Evolutionary conservation across 2,329 filamentous ascomycete genomes (phyloP), one percentile per base, ranked within the genome.

Genomic region (Blastomyces emzantsi): DNA sequence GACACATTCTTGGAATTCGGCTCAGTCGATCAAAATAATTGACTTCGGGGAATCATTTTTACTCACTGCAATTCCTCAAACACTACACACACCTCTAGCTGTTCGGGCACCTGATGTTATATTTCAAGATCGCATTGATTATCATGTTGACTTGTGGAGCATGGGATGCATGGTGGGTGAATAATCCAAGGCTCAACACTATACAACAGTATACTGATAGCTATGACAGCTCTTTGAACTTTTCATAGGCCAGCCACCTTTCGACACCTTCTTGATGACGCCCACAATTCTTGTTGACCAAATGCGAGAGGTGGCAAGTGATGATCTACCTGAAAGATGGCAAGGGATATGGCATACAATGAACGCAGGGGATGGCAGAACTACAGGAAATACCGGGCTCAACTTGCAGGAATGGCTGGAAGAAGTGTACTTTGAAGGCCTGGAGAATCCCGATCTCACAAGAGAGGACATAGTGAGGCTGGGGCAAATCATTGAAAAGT

Each of bases 21-120:
- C 65, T 3, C 59, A 65, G 28, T 9, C 55, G 0, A 66, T 73
- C 65, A 75, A 75, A 55, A 71, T 76, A n/a, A 66, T 77, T 13
- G 75, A 78, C 63, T 77, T 77, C 62, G 74, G 76, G 0, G 68
- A 77, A 67, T 75, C 75, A 51, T 78, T 78, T 62, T 64, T 64
- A 13, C 52, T 4, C 13, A 22, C 66, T 15, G 62, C 69, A 1
- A 7, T 33, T 22, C 73, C 74, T 62, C 19, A 67, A 51, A 69
- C 64, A 4, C 68, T 78, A 13, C 67, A 75, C 54, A 77, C 72
- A 36, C 77, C 74, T 13, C 64, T 77, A 52, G 2, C 63, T 62
- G 51, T 78, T 61, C 71, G 73, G 13, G 71, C 76, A 54, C 76
- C 76, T 0, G 76, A 79, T 67, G 65, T 75, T 60, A 70, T 79